A percentile compares a stretch with the other conserved stretches of the same genome.
These are phyloP conservation scores for Lathyrus sativus DNA, from an alignment of 306 rosid species.

Conservation along the genomic window DNA sequence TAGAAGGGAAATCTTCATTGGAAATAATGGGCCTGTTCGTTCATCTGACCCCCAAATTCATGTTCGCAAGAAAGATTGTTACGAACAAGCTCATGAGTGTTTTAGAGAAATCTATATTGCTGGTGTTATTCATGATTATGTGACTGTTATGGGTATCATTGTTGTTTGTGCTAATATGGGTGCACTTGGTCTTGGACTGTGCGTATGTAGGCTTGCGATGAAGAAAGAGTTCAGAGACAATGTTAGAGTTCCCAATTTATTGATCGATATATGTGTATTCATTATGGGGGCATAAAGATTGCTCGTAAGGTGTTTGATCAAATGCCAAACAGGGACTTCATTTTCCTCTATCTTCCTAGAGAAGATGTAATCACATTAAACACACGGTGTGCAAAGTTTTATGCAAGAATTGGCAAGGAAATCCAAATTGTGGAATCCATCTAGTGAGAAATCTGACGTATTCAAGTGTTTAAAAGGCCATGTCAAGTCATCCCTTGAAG, in stretches of 20 bases:
- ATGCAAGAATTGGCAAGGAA: no score
- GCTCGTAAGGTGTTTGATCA: slow-evolving; percentile 35
- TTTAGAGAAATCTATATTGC: slow-evolving; percentile 73
- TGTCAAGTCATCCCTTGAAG: slow-evolving; percentile 85
- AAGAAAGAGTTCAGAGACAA: slow-evolving; percentile 49
- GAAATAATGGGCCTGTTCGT: no score
- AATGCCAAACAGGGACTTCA: no score
- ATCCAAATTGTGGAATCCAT: no score
- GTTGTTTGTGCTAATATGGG: slow-evolving; percentile 89
- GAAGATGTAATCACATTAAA: no score
- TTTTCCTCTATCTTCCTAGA: no score
- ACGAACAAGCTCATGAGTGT: slow-evolving; percentile 68
- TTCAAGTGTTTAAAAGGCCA: slow-evolving; percentile 51
- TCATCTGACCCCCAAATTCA: no score
- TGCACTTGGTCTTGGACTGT: slow-evolving; percentile 69
- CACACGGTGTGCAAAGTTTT: no score
- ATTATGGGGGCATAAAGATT: slow-evolving; percentile 74
- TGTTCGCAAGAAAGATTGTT: slow-evolving; percentile 56
- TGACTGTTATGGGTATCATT: slow-evolving; percentile 72
- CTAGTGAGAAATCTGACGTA: slow-evolving; percentile 47
- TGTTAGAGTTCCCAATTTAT: slow-evolving; percentile 57
- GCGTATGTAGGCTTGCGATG: slow-evolving; percentile 63
- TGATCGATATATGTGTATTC: slow-evolving; percentile 79
- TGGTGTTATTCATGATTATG: slow-evolving; percentile 69
- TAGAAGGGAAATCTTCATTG: no score